Base-by-base conservation (phyloP, 208 protist genomes). In the Leishmania amazonensis region DNA sequence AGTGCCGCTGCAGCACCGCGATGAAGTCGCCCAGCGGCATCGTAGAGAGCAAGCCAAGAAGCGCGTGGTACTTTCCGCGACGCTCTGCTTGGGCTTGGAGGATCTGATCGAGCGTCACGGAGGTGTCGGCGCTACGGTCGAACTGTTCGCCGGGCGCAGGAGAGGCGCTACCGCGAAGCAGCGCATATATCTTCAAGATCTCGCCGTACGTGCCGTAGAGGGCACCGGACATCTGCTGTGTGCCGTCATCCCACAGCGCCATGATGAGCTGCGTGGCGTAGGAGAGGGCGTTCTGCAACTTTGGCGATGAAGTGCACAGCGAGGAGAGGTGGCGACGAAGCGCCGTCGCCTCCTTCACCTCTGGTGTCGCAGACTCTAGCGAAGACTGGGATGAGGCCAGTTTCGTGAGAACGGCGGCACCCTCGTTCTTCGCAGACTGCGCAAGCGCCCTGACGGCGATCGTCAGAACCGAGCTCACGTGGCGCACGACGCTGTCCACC, bases 241-340 rank as follows among this genome's bases (percentile, higher is more conserved):
- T 98, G 58, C 87, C 90, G 54, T 98, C 95, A 76, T 98, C 95
- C 94, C 95, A 98, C 35, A 98, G 86, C 11, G 86, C 88, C 89
- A 97, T 96, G 67, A 96, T 90, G 49, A 98, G 81, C 82, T 95
- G 90, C 65, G 89, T 92, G 40, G 92, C 87, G n/a, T 75, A 74
- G 72, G 85, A 64, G 19, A 98, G 78, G 40, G 83, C 84, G 31
- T 78, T 28, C 21, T 80, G 75, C 80, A 98, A 85, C 70, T 85
- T 80, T 19, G 65, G 51, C 1, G 91, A 90, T 1, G 87, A 75
- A 31, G 79, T 70, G 79, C 89, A 96, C 38, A 90, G 80, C 28
- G 54, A 51, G 17, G 83, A 49, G 40, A 87, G 81, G 80, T 76
- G 73, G 11, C 54, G 31, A 19, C 28, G 49, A 11, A 65, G 49